phyloP scores from a whole-genome alignment of 2,329 filamentous ascomycete species.

The Microdochium nivale region DNA sequence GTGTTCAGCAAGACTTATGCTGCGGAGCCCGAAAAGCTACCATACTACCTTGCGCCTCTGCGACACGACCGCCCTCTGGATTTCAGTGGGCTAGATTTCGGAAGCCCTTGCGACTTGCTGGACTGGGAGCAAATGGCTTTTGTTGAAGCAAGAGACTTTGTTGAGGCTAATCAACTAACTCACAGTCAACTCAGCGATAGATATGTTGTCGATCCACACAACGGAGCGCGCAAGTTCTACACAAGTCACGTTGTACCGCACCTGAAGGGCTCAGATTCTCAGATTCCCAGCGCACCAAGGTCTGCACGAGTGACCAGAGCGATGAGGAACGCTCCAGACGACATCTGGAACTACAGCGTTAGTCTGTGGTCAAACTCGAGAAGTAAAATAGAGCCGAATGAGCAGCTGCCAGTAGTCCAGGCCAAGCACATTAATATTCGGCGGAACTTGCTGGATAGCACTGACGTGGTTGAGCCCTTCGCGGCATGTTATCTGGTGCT shows the following conservation, averaged over 20 bases:
- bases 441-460: slow-evolving; percentile 75
- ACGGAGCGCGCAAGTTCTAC: slow-evolving; percentile 57
- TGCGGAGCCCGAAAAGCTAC: slow-evolving; percentile 51
- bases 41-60: slow-evolving; percentile 74
- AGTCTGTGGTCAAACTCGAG: slow-evolving; percentile 62
- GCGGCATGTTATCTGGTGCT: slow-evolving; percentile 61
- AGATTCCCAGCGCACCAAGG: slow-evolving; percentile 47
- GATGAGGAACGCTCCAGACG: slow-evolving; percentile 29
- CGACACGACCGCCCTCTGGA: slow-evolving; percentile 15
- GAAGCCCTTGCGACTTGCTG: slow-evolving; percentile 28
- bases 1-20: slow-evolving; percentile 85
- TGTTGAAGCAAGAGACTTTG: background rate
- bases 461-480: slow-evolving; percentile 40
- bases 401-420: slow-evolving; percentile 72
- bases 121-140: slow-evolving; percentile 51
- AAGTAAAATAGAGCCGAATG: slow-evolving; percentile 41
- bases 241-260: slow-evolving; percentile 42
- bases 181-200: slow-evolving; percentile 23
- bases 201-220: slow-evolving; percentile 47
- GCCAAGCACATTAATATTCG: slow-evolving; percentile 67
- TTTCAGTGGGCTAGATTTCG: slow-evolving; percentile 6
- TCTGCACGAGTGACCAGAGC: slow-evolving; percentile 35
- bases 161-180: background rate
- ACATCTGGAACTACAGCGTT: slow-evolving; percentile 76
- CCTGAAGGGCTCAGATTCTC: slow-evolving; percentile 54